Conservation (phyloP, 768 basidiomycete species). For the Lentinus brumalis region DNA sequence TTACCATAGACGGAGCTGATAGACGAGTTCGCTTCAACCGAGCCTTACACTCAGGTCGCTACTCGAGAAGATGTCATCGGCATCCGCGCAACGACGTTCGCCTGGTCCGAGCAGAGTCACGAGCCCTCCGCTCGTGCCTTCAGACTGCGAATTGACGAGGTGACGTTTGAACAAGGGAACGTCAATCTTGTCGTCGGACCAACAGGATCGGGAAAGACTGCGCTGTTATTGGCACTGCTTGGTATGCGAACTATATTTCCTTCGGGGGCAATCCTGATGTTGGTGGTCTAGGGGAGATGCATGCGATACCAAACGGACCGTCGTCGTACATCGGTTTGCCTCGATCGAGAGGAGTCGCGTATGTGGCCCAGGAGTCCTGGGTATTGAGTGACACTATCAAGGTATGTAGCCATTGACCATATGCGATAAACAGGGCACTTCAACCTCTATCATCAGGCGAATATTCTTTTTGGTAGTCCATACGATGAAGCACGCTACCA, state of each 20-base stretch:
- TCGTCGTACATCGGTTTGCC: constrained; percentile 44
- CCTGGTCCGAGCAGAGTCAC: constrained; percentile 46
- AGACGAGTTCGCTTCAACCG: constrained; percentile 35
- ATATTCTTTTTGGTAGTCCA: constrained; percentile 32
- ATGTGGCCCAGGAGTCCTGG: constrained; percentile 84
- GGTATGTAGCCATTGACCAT: constrained; percentile 35
- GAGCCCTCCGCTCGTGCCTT: constrained; percentile 39
- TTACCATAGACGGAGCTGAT: constrained; percentile 46
- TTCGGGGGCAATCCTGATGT: constrained; percentile 32
- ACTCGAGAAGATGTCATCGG: constrained; percentile 42
- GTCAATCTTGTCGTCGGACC: constrained; percentile 63
- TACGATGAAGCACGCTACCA: constrained; percentile 32
- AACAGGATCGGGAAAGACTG: constrained; percentile 61
- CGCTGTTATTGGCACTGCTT: constrained; percentile 57
- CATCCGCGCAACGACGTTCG: constrained; percentile 55
- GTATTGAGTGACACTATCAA: constrained; percentile 75
- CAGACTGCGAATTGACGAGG: constrained; percentile 50
- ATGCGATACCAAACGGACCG: constrained; percentile 48
- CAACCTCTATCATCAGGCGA: constrained; percentile 20
- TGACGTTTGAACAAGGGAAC: constrained; percentile 52
- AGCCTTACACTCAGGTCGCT: not conserved
- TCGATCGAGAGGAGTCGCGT: constrained; percentile 57
- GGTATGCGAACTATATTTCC: too few relatives aligned
- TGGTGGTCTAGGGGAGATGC: constrained; percentile 54
- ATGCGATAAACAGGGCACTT: too few relatives aligned